A percentile compares a stretch with the other conserved stretches of the same genome.
These are phyloP conservation scores for Macrolepiota dolichaula DNA, from an alignment of 768 basidiomycete species.

Conservation along the genomic window DNA sequence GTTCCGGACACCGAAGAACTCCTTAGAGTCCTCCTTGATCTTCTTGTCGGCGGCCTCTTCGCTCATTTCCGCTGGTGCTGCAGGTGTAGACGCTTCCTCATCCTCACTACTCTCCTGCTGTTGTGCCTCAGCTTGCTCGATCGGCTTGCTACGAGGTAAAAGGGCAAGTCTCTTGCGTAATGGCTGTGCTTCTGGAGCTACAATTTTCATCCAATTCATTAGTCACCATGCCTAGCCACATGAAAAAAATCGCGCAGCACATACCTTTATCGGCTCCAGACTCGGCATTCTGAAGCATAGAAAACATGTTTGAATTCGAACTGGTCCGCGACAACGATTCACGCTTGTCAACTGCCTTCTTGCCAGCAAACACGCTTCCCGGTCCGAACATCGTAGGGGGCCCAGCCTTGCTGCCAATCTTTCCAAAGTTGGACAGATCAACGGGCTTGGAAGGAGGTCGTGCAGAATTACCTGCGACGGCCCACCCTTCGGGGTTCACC, in stretches of 20 bases:
- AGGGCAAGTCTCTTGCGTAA: conserved; percentile 75
- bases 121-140: conserved; percentile 42
- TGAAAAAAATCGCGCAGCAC: conserved; percentile 2
- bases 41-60: conserved; percentile 69
- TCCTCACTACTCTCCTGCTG: conserved; percentile 48
- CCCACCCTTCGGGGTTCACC: conserved; percentile 85
- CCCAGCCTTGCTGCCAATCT: conserved; percentile 55
- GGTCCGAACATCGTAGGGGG: conserved; percentile 79
- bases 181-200: conserved; percentile 42
- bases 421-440: conserved; percentile 84
- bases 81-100: conserved; percentile 44
- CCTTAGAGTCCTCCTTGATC: conserved; percentile 79
- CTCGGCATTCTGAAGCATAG: conserved; percentile 71
- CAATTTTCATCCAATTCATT: not conserved
- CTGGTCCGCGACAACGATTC: conserved; percentile 77
- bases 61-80: conserved; percentile 44
- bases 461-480: conserved; percentile 53
- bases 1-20: conserved; percentile 83
- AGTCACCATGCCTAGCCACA: not conserved
- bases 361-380: conserved; percentile 75
- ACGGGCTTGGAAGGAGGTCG: conserved; percentile 76
- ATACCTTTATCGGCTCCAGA: conserved; percentile 56
- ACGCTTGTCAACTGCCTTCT: conserved; percentile 56
- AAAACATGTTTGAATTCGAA: conserved; percentile 85
- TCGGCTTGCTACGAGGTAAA: conserved; percentile 71